Evolutionary conservation across 1,284 basidiomycete genomes (phyloP), one percentile per base, ranked within the genome.

Genomic region (Veloporphyrellus conicus): DNA sequence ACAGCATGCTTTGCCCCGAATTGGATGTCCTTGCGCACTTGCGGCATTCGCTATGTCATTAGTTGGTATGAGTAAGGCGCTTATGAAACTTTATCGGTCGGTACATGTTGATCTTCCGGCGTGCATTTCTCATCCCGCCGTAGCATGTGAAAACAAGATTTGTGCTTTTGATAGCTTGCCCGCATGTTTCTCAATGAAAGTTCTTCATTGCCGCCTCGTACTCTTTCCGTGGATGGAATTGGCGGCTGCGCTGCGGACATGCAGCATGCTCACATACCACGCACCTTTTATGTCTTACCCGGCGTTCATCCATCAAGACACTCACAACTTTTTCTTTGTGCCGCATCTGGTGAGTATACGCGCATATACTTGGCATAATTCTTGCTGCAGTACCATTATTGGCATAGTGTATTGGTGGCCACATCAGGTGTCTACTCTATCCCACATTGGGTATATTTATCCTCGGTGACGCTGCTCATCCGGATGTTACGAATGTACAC

Each of bases 71-170:
- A 57, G 52, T 36, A 54, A 54, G 48, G 41, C 47, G 49, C 45
- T 52, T 65, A 65, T 65, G 60, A 63, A 65, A 65, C 60, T 47
- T 52, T 60, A 63, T 54, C 54, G 53, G 48, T 33, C 28, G 25
- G 47, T 48, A 51, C 34, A 59, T 44, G 57, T 62, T 61, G 54
- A 64, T 64, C 45, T 45, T 54, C 49, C 54, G 49, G 53, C 39
- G 41, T 59, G 56, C 61, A 23, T 52, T 49, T 48, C 52, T 46
- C 43, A 47, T 58, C 58, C 48, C 46, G 45, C 33, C 28, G 32
- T 50, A 47, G 42, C 52, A 48, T 57, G 59, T 36, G 19, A 20
- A 53, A 50, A 47, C 44, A 56, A 63, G 58, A 55, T 59, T 32
- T 19, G 50, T 62, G 41, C 53, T 43, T 61, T 54, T 60, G 53